Base-by-base conservation (phyloP, 176 grass and related monocot species). In the Paspalum vaginatum region DNA sequence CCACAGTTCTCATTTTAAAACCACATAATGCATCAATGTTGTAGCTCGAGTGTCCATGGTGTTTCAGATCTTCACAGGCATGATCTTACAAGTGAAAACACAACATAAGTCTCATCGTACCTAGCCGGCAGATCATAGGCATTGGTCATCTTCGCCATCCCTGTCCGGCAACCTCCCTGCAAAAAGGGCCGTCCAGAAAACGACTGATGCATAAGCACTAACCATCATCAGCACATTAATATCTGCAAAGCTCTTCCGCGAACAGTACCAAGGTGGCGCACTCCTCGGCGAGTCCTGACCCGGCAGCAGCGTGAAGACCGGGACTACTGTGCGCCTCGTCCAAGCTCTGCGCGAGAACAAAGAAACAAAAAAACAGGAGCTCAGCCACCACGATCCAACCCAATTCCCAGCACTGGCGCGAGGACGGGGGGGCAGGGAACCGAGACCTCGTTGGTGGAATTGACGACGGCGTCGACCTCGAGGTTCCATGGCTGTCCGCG, bases 381-480 rank as follows among this genome's bases (percentile, higher is more conserved):
- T 62, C 11, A 83, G 72, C 25, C 1, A 82, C n/a, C 65, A 44
- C 11, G 20, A 78, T 20, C 50, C 12, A 27, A 18, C 12, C 22
- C 60, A 74, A 51, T 51, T 72, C 27, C 17, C 64, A 58, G 32
- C n/a, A 37, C 8, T 42, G 38, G 15, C 1, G 20, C 20, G 45
- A 57, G 5, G 16, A 49, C 1, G n/a, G 4, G 11, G 13, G 22
- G n/a, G 9, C 50, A 13, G 75, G n/a, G 58, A 51, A 77, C 5
- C 11, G n/a, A 42, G 48, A 93, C 96, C 95, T 98, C 95, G 87
- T 98, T 98, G 11, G 92, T 98, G 69, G 95, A 98, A 79, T 95
- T 98, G 62, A 95, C 95, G 9, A 98, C 95, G 5, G 92, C 92
- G 64, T 95, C 90, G 22, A 95, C 92, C 81, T 99, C 96, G 24